These are phyloP conservation scores for Pythium myriotylum DNA, from an alignment of 352 stramenopile species.

Conservation along the genomic window DNA sequence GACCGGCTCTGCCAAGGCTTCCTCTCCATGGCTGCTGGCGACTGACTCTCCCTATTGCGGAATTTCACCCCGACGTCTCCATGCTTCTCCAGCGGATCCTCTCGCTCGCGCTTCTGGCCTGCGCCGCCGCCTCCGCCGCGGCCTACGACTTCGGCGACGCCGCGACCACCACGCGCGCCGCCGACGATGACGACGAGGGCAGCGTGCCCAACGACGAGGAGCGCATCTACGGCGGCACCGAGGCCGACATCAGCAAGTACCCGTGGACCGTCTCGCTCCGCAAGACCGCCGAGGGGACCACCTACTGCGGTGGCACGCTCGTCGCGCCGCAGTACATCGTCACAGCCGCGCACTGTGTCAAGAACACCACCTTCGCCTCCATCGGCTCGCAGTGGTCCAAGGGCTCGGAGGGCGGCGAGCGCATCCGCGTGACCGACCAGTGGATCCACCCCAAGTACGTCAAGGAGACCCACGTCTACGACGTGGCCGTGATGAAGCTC, in stretches of 20 bases:
- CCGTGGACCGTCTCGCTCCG: constrained; percentile 65
- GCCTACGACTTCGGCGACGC: constrained; percentile 16
- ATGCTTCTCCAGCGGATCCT: constrained; percentile 28
- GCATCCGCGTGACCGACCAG: constrained; percentile 44
- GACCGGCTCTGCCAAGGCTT: constrained; percentile 9
- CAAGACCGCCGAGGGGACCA: constrained; percentile 41
- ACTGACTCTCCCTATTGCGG: constrained; percentile 11
- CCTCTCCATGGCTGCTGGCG: background rate
- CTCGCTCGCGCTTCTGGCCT: constrained; percentile 14
- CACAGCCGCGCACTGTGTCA: constrained; percentile 76
- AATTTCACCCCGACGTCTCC: constrained; percentile 7
- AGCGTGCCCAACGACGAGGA: constrained; percentile 19
- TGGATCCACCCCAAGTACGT: constrained; percentile 61
- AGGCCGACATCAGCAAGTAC: constrained; percentile 51
- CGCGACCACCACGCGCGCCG: background rate
- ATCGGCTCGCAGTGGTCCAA: constrained; percentile 50
- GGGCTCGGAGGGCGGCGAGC: constrained; percentile 46
- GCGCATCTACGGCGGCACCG: constrained; percentile 63
- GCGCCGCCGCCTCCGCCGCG: constrained; percentile 4
- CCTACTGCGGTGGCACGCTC: constrained; percentile 68
- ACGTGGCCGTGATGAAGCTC: constrained; percentile 63
- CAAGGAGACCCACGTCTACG: constrained; percentile 51
- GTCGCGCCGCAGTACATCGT: constrained; percentile 66
- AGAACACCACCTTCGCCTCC: constrained; percentile 48
- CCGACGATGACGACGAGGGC: background rate